phyloP scores from a whole-genome alignment of 805 yeast species.

The Starmerella etchellsii region DNA sequence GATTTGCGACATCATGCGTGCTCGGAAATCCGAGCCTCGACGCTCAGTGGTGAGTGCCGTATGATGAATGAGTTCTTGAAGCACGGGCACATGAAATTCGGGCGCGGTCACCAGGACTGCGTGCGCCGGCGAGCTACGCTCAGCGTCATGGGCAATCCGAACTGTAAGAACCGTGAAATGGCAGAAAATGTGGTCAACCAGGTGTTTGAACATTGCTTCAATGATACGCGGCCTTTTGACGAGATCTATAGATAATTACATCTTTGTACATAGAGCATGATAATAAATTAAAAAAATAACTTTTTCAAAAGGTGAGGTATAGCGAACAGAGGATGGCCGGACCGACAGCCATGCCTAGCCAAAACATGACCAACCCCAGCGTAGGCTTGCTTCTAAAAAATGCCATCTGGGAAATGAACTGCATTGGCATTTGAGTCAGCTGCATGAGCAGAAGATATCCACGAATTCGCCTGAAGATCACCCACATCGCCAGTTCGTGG shows the following conservation, averaged over 20 bases:
- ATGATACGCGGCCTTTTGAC: slow-evolving; percentile 92
- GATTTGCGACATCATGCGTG: slow-evolving; percentile 91
- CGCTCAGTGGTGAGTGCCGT: slow-evolving; percentile 89
- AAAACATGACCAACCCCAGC: slow-evolving; percentile 70
- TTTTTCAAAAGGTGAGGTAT: slow-evolving; percentile 53
- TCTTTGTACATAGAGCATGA: neutral
- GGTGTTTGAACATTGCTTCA: slow-evolving; percentile 87
- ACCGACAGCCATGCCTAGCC: slow-evolving; percentile 84
- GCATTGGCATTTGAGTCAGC: slow-evolving; percentile 77
- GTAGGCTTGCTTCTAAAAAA: slow-evolving; percentile 43
- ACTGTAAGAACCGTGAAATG: slow-evolving; percentile 54
- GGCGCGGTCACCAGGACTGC: slow-evolving; percentile 81
- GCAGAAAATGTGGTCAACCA: slow-evolving; percentile 72
- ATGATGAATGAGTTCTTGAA: slow-evolving; percentile 66
- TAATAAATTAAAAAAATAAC: neutral
- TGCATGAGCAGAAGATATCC: slow-evolving; percentile 72
- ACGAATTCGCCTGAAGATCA: slow-evolving; percentile 63
- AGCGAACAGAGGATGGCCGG: slow-evolving; percentile 80
- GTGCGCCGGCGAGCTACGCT: slow-evolving; percentile 77
- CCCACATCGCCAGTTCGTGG: slow-evolving; percentile 89
- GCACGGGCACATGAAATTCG: slow-evolving; percentile 41
- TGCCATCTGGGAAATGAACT: slow-evolving; percentile 46
- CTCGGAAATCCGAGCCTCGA: slow-evolving; percentile 86
- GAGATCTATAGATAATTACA: slow-evolving; percentile 61
- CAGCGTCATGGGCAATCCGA: slow-evolving; percentile 77